Evolutionary conservation across 805 yeast species (phyloP), one percentile per base, ranked within the genome.

Genomic region (Candida nonsorbophila): DNA sequence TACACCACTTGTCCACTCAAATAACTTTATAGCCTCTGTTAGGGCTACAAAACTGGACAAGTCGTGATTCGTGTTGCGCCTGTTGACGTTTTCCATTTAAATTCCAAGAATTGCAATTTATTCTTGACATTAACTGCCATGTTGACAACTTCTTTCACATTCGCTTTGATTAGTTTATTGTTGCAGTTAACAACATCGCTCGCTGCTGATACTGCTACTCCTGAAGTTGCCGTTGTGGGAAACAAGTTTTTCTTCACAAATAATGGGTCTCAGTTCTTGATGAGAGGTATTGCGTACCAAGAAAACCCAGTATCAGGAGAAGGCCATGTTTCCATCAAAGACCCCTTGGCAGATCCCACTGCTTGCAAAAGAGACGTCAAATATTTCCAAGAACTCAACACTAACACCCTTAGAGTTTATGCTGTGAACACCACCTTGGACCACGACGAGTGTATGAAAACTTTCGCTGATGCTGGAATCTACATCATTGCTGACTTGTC

Each of bases 281-380:
- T 64, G 41, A 51, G 64, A 30, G 70, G 70, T 41, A 48, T 64
- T 36, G 70, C 70, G 7, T 64, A 64, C 51, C 70, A 64, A 42
- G 59, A 61, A 38, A 54, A 62, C 41, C 49, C 60, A 19, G 58
- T 55, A 12, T 54, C 57, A 34, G 34, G 37, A 10, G 37, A 53
- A 8, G 41, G 36, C 9, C 23, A 39, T 14, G 22, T 34, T 10
- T 19, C 44, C 5, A 63, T 56, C 36, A 40, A 26, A 8, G 69
- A 64, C 41, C 70, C 70, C 16, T 53, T 64, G 25, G 66, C 68
- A 7, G 68, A 64, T 40, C 51, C 48, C 6, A 54, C 41, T 10
- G 52, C 67, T 15, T 64, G 70, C 48, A 53, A 61, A 44, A 56
- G 70, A 51, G 70, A 64, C 41, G 60, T 58, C 20, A 42, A 56